phyloP scores from a whole-genome alignment of 352 stramenopile genomes.

The Phytophthora kernoviae region DNA sequence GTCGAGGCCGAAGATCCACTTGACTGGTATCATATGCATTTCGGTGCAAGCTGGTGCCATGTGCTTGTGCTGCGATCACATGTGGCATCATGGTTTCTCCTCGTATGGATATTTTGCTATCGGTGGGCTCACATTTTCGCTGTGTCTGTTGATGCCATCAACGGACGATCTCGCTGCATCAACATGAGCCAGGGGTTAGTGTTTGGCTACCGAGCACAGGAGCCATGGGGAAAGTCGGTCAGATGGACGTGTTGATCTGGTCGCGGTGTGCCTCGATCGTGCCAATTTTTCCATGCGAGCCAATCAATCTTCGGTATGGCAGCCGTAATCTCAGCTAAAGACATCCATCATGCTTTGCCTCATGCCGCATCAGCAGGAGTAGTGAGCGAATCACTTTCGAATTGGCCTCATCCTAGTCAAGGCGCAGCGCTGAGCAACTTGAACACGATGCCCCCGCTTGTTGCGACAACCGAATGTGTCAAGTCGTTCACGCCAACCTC shows the following conservation, averaged over 20 bases:
- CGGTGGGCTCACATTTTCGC: no score
- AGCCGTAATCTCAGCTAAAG: conserved; percentile 19
- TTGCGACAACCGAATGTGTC: conserved; percentile 7
- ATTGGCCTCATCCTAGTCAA: conserved; percentile 11
- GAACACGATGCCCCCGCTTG: conserved; percentile 11
- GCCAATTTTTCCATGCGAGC: conserved; percentile 5
- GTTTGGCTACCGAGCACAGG: conserved; percentile 7
- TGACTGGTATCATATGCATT: conserved; percentile 9
- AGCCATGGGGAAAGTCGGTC: conserved; percentile 6
- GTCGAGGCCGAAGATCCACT: conserved; percentile 4
- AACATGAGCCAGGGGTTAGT: neutral
- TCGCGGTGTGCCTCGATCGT: conserved; percentile 6
- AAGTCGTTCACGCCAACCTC: conserved; percentile 15
- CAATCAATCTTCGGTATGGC: conserved; percentile 6
- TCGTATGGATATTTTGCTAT: no score
- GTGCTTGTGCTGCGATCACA: no score
- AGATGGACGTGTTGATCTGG: conserved; percentile 19
- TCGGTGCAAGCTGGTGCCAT: no score
- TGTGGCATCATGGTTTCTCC: no score
- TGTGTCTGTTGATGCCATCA: no score
- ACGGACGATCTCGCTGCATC: no score
- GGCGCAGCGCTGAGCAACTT: neutral
- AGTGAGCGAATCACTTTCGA: conserved; percentile 12
- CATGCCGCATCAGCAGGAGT: no score
- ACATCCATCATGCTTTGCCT: conserved; percentile 18